Evolutionary conservation across 2,329 filamentous ascomycete species (phyloP), one percentile per base, ranked within the genome.

Genomic region (Hymenoscyphus fructigenus): DNA sequence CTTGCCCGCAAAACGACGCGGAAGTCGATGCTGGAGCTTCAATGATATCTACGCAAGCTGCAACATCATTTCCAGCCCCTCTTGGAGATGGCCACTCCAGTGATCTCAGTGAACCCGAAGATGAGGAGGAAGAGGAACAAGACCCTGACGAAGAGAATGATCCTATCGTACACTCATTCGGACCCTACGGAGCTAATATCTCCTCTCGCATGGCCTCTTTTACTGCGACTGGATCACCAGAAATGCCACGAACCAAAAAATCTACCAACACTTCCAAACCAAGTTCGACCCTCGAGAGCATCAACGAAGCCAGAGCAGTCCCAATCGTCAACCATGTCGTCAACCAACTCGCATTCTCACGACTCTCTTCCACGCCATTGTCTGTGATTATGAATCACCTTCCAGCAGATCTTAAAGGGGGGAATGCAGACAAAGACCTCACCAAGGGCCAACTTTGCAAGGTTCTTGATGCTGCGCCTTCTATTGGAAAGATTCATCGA

Each of bases 261-360:
- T 65, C 75, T 55, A 59, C 68, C 47, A 70, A 73, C 74, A 29
- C 63, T 10, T 71, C 71, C 32, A 68, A 69, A 34, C 63, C 65
- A 38, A 63, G 56, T 23, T 65, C 72, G 65, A 69, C 71, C 20
- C 73, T 71, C 6, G 71, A 70, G 58, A 73, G 64, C 44, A 77
- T 76, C 23, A 76, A 78, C 60, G 73, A 80, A 53, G 78, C 82
- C 62, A 77, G 79, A 23, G 69, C 76, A 34, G 76, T 67, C 41
- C 78, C 70, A 68, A 78, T 95, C 69, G 85, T 85, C 72, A 96
- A 97, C 77, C 95, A 99, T 75, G 88, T 96, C 67, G 85, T 95
- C 76, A 98, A 98, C 78, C 95, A 99, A 79, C 86, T 99, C 34
- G 95, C 95, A 36, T 99, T 92, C 78, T 97, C 95, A 1, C 91